Percentiles rank a stretch among this genome's conserved stretches.
Conservation (phyloP, 1,284 basidiomycete genomes). For the Ganoderma meredithae region DNA sequence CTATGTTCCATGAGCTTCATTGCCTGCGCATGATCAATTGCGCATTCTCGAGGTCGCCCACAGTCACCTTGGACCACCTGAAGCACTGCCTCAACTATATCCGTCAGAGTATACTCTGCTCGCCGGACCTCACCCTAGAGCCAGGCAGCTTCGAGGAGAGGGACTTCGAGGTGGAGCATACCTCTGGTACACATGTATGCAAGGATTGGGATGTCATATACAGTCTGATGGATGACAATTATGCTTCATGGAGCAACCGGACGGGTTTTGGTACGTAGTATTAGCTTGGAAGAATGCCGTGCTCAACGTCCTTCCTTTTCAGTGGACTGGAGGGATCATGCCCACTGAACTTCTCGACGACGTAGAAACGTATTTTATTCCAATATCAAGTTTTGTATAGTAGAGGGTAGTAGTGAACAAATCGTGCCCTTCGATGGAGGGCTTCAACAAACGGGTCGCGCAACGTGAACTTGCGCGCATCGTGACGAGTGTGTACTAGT, state of each 20-base stretch:
- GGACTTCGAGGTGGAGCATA: conserved; percentile 48
- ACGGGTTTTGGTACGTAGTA: too few species aligned
- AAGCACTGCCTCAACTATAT: conserved; percentile 56
- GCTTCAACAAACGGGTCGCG: too few species aligned
- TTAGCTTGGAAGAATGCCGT: too few species aligned
- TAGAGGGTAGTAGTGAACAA: too few species aligned
- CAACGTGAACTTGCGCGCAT: too few species aligned
- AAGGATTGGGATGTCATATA: conserved; percentile 57
- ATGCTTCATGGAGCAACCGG: neutral
- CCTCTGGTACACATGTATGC: conserved; percentile 52
- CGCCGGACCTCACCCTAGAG: conserved; percentile 53
- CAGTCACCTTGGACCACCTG: conserved; percentile 41
- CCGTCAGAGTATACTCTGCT: conserved; percentile 50
- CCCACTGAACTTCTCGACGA: too few species aligned
- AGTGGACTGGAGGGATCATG: neutral
- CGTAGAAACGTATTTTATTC: too few species aligned
- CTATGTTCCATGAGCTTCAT: conserved; percentile 47
- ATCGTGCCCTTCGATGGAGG: too few species aligned
- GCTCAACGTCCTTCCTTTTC: neutral
- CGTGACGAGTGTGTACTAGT: too few species aligned
- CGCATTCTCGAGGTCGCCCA: conserved; percentile 29
- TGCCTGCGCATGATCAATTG: conserved; percentile 41
- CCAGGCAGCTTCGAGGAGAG: conserved; percentile 49
- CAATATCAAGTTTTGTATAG: too few species aligned
- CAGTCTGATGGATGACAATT: conserved; percentile 21